Percentiles rank a stretch among this genome's conserved stretches.
Evolutionary conservation across 1,284 basidiomycete genomes (phyloP).

Genomic region (Apiotrichum mycotoxinovorans): DNA sequence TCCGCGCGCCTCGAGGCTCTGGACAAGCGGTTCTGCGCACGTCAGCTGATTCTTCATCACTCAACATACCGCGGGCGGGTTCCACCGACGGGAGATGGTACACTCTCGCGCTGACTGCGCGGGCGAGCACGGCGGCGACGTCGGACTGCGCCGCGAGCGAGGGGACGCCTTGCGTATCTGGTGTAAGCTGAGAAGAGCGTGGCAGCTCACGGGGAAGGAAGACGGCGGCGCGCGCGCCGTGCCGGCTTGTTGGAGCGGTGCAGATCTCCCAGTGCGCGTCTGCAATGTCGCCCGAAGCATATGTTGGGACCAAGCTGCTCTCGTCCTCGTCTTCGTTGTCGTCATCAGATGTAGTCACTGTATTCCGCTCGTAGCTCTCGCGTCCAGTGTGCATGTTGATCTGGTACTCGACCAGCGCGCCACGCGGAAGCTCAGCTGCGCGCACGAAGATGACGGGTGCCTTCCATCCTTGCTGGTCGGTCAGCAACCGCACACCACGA

Average conservation of each 20-base stretch:
- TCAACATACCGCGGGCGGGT: not conserved
- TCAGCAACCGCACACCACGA: slow-evolving; percentile 15
- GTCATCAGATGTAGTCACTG: slow-evolving; percentile 1
- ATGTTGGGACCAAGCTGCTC: slow-evolving; percentile 8
- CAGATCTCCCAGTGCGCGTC: slow-evolving; percentile 27
- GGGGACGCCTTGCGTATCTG: not conserved
- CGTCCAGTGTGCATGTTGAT: slow-evolving; percentile 48
- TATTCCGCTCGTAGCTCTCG: slow-evolving; percentile 7
- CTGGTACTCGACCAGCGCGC: slow-evolving; percentile 59
- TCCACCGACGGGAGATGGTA: slow-evolving; percentile 21
- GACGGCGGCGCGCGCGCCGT: slow-evolving; percentile 25
- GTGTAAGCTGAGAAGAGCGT: not conserved
- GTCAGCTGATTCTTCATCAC: not conserved
- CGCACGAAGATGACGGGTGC: slow-evolving; percentile 63
- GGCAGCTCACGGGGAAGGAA: slow-evolving; percentile 23
- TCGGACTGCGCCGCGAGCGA: not conserved
- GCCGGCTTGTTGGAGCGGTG: slow-evolving; percentile 5
- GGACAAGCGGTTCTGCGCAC: slow-evolving; percentile 4
- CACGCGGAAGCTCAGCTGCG: slow-evolving; percentile 70
- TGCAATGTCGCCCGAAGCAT: not conserved
- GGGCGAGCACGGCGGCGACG: slow-evolving; percentile 9
- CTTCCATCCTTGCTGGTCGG: slow-evolving; percentile 28
- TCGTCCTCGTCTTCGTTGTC: slow-evolving; percentile 28
- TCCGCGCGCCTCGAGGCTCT: not conserved
- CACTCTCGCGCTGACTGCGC: slow-evolving; percentile 22